Conservation (phyloP, 192 early-diverging fungal genomes). For the Umbelopsis sp. region DNA sequence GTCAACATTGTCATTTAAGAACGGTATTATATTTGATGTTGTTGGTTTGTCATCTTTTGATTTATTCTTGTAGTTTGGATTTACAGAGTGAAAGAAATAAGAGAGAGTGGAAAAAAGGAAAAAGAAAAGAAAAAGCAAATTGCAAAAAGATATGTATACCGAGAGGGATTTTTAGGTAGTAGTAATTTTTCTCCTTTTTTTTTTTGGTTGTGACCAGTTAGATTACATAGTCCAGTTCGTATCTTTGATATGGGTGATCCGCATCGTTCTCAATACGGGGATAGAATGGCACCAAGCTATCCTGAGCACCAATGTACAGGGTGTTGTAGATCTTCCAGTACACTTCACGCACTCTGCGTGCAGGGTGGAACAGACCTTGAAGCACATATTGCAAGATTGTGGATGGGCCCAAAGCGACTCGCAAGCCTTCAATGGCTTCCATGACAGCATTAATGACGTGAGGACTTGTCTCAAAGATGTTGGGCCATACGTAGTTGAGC, state of each 20-base stretch:
- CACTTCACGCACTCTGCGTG: conserved; percentile 90
- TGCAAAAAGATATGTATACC: conserved; percentile 4
- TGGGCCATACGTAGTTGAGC: conserved; percentile 97
- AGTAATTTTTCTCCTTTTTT: neutral
- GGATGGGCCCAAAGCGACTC: conserved; percentile 87
- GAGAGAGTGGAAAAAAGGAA: too few species aligned
- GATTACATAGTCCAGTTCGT: conserved; percentile 79
- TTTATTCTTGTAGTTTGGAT: too few species aligned
- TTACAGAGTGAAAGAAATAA: neutral
- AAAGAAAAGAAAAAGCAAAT: neutral
- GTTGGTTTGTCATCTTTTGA: too few species aligned
- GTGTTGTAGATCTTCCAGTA: conserved; percentile 99
- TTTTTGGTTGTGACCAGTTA: conserved; percentile 18
- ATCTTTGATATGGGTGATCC: conserved; percentile 75
- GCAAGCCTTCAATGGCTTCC: conserved; percentile 93
- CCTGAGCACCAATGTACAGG: conserved; percentile 89
- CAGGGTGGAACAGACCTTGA: conserved; percentile 98
- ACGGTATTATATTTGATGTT: too few species aligned
- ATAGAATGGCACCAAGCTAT: conserved; percentile 89
- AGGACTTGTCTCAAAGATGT: conserved; percentile 95
- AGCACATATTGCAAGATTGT: conserved; percentile 85
- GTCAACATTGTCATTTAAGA: too few species aligned
- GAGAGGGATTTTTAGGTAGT: neutral
- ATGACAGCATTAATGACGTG: conserved; percentile 98
- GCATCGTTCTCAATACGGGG: conserved; percentile 86